phyloP scores from a whole-genome alignment of 2,329 filamentous ascomycete genomes.

The Sporothrix protearum region DNA sequence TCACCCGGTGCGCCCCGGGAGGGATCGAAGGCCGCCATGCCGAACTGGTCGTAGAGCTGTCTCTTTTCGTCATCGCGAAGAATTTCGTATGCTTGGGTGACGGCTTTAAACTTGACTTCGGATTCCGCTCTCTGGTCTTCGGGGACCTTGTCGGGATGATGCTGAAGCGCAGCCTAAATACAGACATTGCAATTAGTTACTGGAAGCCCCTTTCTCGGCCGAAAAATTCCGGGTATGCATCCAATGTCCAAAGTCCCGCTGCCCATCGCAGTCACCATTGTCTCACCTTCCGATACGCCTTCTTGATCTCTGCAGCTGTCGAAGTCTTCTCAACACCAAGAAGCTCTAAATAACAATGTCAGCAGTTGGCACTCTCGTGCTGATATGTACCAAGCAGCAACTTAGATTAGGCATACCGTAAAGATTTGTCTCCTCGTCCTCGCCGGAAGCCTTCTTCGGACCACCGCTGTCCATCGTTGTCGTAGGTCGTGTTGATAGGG shows the following conservation, averaged over 20 bases:
- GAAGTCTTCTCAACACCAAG: slow-evolving; percentile 71
- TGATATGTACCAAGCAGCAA: too few relatives aligned
- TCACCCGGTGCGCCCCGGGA: slow-evolving; percentile 62
- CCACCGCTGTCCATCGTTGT: slow-evolving; percentile 30
- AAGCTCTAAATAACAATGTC: slow-evolving; percentile 56
- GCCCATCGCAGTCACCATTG: neutral
- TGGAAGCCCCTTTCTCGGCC: neutral
- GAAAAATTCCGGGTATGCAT: neutral
- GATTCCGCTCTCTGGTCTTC: slow-evolving; percentile 80
- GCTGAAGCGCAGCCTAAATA: slow-evolving; percentile 71
- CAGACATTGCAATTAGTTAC: slow-evolving; percentile 1
- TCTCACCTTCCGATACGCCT: slow-evolving; percentile 87
- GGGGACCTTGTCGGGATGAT: slow-evolving; percentile 93
- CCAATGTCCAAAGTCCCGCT: neutral
- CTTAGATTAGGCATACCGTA: slow-evolving; percentile 43
- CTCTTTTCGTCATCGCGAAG: slow-evolving; percentile 94
- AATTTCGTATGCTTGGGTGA: slow-evolving; percentile 95
- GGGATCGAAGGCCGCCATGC: slow-evolving; percentile 92
- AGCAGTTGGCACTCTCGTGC: neutral
- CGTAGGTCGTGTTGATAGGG: neutral
- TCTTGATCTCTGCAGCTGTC: slow-evolving; percentile 79
- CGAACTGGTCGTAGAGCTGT: slow-evolving; percentile 84
- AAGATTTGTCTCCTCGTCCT: slow-evolving; percentile 53
- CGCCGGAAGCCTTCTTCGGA: slow-evolving; percentile 28
- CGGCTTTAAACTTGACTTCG: slow-evolving; percentile 87